Evolutionary conservation across 2,329 filamentous ascomycete species (phyloP), one percentile per base, ranked within the genome.

Genomic region (Ambrosiella beaveri): DNA sequence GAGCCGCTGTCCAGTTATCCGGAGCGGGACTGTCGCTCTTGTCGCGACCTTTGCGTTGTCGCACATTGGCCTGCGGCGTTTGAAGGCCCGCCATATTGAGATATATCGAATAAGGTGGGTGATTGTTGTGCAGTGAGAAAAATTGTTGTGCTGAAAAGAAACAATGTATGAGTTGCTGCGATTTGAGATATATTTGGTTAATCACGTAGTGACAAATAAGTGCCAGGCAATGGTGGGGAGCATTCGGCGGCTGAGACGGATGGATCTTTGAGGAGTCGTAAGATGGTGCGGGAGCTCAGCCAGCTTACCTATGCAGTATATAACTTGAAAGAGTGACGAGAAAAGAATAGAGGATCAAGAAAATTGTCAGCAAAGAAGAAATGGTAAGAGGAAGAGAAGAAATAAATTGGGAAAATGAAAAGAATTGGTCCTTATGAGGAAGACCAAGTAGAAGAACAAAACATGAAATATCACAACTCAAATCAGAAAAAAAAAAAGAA

Each of bases 1-100:
- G 75, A 40, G 70, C 63, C 61, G 63, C 68, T 64, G 68, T 68
- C 59, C 65, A 62, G 67, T 65, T 53, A 63, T 69, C 58, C 64
- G 72, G 64, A 70, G 71, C 62, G 55, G 62, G 38, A 54, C 49
- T 61, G 57, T 50, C 55, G 67, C 77, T 78, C 66, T 79, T 78
- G 62, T 71, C 68, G 61, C 73, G 68, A 61, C 74, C 73, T 65
- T 77, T 80, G 64, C 79, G 74, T 68, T 81, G 79, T 69, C 79
- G 79, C 73, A 81, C 68, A 68, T 73, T 74, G 69, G 75, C 76
- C 71, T 79, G 77, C 64, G 77, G 74, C 68, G 74, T 73, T 63
- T 74, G 66, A 65, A 71, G 71, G 64, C 71, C 68, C 64, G 71
- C 72, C 75, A 77, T 77, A 68, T 62, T 69, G 67, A 39, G 40